These are phyloP conservation scores for Closterium sp. DNA, from an alignment of 139 green algal species.

Conservation along the genomic window DNA sequence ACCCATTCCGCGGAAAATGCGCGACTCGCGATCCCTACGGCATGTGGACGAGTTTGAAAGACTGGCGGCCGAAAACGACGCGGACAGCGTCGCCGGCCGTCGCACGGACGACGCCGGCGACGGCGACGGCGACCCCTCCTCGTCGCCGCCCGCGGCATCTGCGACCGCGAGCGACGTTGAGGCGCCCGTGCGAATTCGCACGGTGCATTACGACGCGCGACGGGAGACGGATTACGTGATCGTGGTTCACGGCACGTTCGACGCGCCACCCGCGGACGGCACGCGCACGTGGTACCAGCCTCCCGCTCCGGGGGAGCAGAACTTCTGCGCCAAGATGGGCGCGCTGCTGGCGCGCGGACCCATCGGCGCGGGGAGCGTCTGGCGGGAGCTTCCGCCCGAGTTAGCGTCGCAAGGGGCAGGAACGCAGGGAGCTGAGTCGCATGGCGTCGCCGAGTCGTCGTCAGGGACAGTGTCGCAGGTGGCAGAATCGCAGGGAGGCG, in stretches of 20 bases:
- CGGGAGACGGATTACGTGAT: slow-evolving; percentile 25
- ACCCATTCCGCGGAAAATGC: neutral
- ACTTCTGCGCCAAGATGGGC: slow-evolving; percentile 13
- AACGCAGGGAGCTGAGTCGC: too few species aligned
- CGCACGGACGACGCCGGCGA: neutral
- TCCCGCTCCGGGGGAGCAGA: neutral
- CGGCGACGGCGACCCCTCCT: too few species aligned
- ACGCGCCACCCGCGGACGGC: neutral
- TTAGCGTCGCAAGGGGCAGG: neutral
- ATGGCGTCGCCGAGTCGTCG: too few species aligned
- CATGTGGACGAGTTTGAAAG: neutral
- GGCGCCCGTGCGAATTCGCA: neutral
- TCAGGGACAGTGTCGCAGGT: neutral
- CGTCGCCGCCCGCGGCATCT: too few species aligned
- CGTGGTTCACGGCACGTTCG: slow-evolving; percentile 33
- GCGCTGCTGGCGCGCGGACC: neutral
- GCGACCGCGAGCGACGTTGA: neutral
- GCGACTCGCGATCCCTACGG: neutral
- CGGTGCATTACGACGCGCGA: neutral
- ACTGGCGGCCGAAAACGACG: neutral
- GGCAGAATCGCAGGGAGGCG: neutral
- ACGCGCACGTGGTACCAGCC: slow-evolving; percentile 14
- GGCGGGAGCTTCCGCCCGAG: neutral
- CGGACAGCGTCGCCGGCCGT: neutral
- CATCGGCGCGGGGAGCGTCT: neutral